Evolutionary conservation across 2,329 filamentous ascomycete genomes (phyloP).

Genomic region (Thelonectria olida): DNA sequence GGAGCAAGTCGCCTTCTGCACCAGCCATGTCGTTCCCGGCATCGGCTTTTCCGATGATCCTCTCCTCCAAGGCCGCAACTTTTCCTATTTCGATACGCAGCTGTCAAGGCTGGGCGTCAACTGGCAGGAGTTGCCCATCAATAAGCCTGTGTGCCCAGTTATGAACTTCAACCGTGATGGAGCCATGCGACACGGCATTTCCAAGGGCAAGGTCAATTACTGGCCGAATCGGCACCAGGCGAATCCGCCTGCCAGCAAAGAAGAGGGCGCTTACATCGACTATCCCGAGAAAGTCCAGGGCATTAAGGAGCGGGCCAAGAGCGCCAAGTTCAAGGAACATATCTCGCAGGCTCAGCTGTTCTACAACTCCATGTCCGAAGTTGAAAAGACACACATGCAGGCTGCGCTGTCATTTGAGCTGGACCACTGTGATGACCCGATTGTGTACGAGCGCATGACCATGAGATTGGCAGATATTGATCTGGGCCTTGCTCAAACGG

Average conservation of each 20-base stretch:
- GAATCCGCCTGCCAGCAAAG: conserved; percentile 70
- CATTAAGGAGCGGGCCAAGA: conserved; percentile 75
- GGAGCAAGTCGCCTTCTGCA: conserved; percentile 86
- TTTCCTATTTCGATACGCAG: conserved; percentile 56
- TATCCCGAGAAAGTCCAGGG: conserved; percentile 70
- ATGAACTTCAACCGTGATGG: conserved; percentile 84
- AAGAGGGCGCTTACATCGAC: conserved; percentile 75
- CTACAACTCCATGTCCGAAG: conserved; percentile 77
- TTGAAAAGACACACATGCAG: conserved; percentile 76
- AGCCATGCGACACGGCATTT: conserved; percentile 75
- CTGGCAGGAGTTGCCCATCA: conserved; percentile 81
- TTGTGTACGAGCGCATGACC: conserved; percentile 78
- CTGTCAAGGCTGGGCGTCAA: conserved; percentile 63
- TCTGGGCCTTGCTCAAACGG: conserved; percentile 71
- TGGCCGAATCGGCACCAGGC: conserved; percentile 68
- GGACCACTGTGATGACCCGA: conserved; percentile 82
- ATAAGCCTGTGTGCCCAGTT: conserved; percentile 77
- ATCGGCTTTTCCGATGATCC: conserved; percentile 83
- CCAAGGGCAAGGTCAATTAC: conserved; percentile 72
- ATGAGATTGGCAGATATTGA: conserved; percentile 78
- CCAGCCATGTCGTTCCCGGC: conserved; percentile 80
- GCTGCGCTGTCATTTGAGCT: conserved; percentile 80
- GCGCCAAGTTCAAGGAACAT: conserved; percentile 81
- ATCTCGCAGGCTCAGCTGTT: conserved; percentile 83
- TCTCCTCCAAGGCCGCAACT: conserved; percentile 77